These are phyloP conservation scores for Cochlearia excelsa DNA, from an alignment of 345 rosid genomes.

Conservation along the genomic window DNA sequence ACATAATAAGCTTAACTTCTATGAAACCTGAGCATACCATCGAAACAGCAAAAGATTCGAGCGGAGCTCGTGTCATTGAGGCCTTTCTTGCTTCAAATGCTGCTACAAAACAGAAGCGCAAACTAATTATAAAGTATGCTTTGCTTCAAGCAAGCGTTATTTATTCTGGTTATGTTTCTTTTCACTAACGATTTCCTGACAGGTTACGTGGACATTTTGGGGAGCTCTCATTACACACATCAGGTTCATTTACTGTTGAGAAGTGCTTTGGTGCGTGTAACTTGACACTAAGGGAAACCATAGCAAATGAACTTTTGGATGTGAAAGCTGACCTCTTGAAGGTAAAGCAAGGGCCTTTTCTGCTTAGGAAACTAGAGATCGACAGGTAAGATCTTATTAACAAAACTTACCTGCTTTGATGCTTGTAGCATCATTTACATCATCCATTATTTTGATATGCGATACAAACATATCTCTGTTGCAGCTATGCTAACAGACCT, in stretches of 20 bases:
- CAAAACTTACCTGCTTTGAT: constrained; percentile 10
- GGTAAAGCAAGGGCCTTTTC: constrained; percentile 80
- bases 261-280: constrained; percentile 75
- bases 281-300: constrained; percentile 61
- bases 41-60: constrained; percentile 71
- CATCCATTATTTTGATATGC: constrained; percentile 8
- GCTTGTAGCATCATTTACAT: background rate
- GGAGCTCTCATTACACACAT: constrained; percentile 60
- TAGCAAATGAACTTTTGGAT: constrained; percentile 65
- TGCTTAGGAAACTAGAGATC: constrained; percentile 72
- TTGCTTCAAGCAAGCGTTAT: constrained; percentile 7
- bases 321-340: constrained; percentile 60
- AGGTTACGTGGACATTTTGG: constrained; percentile 86
- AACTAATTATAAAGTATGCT: constrained; percentile 69
- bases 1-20: constrained; percentile 58
- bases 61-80: constrained; percentile 87
- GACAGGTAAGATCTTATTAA: constrained; percentile 57
- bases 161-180: constrained; percentile 19
- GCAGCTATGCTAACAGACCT: constrained; percentile 60
- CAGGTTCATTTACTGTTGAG: constrained; percentile 85
- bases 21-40: constrained; percentile 68
- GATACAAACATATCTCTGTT: constrained; percentile 15
- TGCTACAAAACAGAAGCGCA: constrained; percentile 69
- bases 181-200: constrained; percentile 20
- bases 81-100: constrained; percentile 74